Conservation (phyloP, 2,329 filamentous ascomycete species). For the Fusarium nelsonii region DNA sequence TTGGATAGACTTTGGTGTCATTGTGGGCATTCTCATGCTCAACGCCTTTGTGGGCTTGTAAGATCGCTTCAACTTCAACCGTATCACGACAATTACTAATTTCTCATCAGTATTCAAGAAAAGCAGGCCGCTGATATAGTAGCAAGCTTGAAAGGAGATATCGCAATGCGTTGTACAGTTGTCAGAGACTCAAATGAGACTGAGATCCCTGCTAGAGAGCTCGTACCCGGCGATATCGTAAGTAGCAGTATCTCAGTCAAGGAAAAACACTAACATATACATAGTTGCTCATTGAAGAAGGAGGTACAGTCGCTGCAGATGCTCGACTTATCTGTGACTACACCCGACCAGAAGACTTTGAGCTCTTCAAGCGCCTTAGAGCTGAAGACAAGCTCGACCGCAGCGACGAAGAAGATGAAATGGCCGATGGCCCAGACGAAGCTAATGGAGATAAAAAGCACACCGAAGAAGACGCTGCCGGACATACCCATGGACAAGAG, state of each 20-base stretch:
- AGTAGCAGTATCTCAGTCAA: not conserved
- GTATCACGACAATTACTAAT: not conserved
- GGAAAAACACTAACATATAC: fast-evolving
- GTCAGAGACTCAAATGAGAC: conserved; percentile 20
- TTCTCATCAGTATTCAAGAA: conserved; percentile 5
- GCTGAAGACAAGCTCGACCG: conserved; percentile 32
- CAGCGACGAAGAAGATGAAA: conserved; percentile 31
- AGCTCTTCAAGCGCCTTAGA: conserved; percentile 30
- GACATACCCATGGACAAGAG: conserved; percentile 1
- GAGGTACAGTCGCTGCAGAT: conserved; percentile 32
- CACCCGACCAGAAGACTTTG: conserved; percentile 31
- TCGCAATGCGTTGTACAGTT: conserved; percentile 34
- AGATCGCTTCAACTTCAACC: not conserved
- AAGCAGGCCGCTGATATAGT: conserved; percentile 35
- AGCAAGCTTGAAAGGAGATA: conserved; percentile 33
- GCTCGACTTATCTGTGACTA: conserved; percentile 31
- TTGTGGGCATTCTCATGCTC: conserved; percentile 32
- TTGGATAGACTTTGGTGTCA: conserved; percentile 35
- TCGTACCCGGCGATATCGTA: conserved; percentile 29
- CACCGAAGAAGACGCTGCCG: not conserved
- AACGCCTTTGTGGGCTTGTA: conserved; percentile 36
- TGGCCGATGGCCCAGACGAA: conserved; percentile 8
- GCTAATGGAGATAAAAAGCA: conserved; percentile 4
- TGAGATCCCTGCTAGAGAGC: conserved; percentile 25
- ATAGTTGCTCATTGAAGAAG: conserved; percentile 32